Base-by-base conservation (phyloP, 2,329 filamentous ascomycete species). In the Endocalyx cinctus region DNA sequence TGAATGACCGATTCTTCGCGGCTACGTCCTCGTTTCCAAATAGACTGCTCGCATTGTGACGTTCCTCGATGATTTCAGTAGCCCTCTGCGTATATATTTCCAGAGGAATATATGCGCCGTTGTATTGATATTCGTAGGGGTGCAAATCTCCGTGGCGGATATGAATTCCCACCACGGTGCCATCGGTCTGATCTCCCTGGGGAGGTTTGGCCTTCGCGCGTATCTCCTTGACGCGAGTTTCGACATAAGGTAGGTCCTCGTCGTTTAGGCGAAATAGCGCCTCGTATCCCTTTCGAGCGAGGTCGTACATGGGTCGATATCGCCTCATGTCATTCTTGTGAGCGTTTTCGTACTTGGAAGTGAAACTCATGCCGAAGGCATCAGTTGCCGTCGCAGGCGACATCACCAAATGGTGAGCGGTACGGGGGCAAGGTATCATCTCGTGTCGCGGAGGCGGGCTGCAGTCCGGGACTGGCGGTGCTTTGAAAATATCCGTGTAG, bases 61-160 rank as follows among this genome's bases (percentile, higher is more conserved):
- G 59, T 7, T 63, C 54, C 6, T 74, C 67, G 5, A 82, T 63
- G 16, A 82, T 60, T 10, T 71, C 66, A 22, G 66, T 62, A 1
- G 77, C 80, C n/a, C 65, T 71, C 37, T 78, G 68, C 18, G 70
- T 63, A 54, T 87, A 94, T 16, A 74, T 62, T 33, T 82, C 74
- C 0, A 86, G 66, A 0, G 88, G 88, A 13, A 94, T 77, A 52
- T 94, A 94, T 18, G 84, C 82, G 34, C 80, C 74, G 27, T 75
- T 72, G 59, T 88, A 90, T 55, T 89, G 82, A 48, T 73, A 82
- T 55, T 90, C 85, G 37, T 79, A 69, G 0, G 87, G 87, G 46
- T 87, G 85, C 7, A 77, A 69, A 55, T 94, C 87, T 17, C 87
- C 87, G 35, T 81, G 83, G 10, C 87, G 83, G 38, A 94, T 74